A percentile compares a stretch with the other conserved stretches of the same genome.
Evolutionary conservation across 345 rosid genomes (phyloP).

Genomic region (Rhizophora apiculata): DNA sequence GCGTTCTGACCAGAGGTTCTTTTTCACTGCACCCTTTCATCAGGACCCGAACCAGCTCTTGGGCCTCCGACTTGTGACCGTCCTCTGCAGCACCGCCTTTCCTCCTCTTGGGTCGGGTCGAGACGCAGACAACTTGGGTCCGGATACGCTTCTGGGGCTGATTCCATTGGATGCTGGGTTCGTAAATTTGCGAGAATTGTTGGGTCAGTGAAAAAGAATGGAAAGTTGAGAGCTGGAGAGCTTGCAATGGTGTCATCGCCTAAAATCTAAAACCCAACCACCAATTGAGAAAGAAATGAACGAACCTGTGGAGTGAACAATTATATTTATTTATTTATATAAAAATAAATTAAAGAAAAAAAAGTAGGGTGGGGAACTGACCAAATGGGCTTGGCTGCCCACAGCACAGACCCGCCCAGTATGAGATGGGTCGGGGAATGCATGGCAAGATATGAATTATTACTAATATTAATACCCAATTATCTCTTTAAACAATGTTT

Average conservation of each 20-base stretch:
- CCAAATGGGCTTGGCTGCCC: no score
- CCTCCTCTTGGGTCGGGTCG: slow-evolving; percentile 54
- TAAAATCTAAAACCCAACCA: background rate
- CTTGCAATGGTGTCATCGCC: slow-evolving; percentile 7
- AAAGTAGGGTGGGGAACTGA: no score
- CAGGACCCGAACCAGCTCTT: slow-evolving; percentile 55
- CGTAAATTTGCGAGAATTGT: slow-evolving; percentile 12
- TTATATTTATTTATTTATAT: no score
- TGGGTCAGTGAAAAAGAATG: slow-evolving; percentile 20
- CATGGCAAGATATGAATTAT: no score
- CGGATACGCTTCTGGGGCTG: slow-evolving; percentile 7
- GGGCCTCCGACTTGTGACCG: slow-evolving; percentile 44
- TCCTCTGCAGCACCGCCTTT: slow-evolving; percentile 25
- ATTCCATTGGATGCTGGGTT: slow-evolving; percentile 19
- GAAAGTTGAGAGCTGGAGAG: slow-evolving; percentile 23
- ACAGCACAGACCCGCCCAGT: no score
- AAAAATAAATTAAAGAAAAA: no score
- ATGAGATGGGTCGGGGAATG: no score
- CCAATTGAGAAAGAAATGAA: no score
- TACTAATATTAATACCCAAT: no score
- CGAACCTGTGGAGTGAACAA: no score
- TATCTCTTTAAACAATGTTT: no score
- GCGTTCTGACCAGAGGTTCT: slow-evolving; percentile 65
- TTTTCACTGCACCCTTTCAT: slow-evolving; percentile 52
- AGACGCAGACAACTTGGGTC: slow-evolving; percentile 31